A percentile compares a stretch with the other conserved stretches of the same genome.
phyloP scores from a whole-genome alignment of 371 early-diverging fungal species.

The Encephalitozoon romaleae region DNA sequence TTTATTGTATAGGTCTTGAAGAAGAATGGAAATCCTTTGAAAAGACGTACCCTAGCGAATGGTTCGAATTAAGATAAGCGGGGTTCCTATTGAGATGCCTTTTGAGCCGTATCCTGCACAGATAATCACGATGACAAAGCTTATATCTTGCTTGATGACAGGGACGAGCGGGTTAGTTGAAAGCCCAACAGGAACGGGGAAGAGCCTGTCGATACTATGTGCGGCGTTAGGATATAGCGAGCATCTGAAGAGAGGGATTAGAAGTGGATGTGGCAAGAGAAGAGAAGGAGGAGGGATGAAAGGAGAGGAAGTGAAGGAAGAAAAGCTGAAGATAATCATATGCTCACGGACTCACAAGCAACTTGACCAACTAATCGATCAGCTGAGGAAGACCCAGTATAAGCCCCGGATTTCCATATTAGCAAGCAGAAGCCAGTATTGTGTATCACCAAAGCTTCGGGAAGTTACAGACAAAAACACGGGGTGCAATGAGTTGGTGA shows the following conservation, averaged over 20 bases:
- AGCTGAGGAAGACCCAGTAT: constrained; percentile 71
- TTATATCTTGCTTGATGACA: constrained; percentile 60
- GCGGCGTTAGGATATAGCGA: constrained; percentile 62
- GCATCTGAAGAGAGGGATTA: constrained; percentile 23
- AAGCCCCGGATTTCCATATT: constrained; percentile 62
- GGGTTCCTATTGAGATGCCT: constrained; percentile 59
- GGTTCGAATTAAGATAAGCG: constrained; percentile 32
- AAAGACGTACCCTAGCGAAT: neutral
- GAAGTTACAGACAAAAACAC: constrained; percentile 61
- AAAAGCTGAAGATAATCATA: constrained; percentile 64
- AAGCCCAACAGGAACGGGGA: constrained; percentile 66
- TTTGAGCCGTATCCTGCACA: constrained; percentile 64
- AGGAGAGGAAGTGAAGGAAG: constrained; percentile 18
- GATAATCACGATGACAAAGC: constrained; percentile 62
- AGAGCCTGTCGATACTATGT: constrained; percentile 64
- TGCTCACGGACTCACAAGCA: constrained; percentile 83
- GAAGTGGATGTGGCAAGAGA: neutral
- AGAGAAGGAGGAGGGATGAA: neutral
- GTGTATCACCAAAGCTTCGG: constrained; percentile 70
- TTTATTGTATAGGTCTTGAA: neutral
- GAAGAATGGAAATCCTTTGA: neutral
- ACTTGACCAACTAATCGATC: constrained; percentile 74
- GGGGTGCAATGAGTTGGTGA: constrained; percentile 68
- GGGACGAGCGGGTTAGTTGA: constrained; percentile 63
- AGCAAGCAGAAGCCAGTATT: constrained; percentile 73